Conservation (phyloP, 2,329 filamentous ascomycete species). For the Corynespora cassiicola region DNA sequence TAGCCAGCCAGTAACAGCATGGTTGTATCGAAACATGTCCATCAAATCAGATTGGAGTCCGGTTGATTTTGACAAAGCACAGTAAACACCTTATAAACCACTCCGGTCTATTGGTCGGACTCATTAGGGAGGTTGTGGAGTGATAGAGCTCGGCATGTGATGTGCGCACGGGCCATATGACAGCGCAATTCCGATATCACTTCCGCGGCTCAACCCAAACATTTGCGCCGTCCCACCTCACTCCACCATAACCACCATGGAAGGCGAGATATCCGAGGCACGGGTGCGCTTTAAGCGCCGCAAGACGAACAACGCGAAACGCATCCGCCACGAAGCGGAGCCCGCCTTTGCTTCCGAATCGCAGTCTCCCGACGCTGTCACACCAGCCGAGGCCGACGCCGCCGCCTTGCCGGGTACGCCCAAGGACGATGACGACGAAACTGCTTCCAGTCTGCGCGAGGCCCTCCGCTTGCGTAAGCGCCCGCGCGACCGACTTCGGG, state of each 20-base stretch:
- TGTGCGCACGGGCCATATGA: too few relatives aligned
- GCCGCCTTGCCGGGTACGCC: conserved; percentile 8
- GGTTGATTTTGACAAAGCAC: too few relatives aligned
- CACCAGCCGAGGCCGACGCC: conserved; percentile 11
- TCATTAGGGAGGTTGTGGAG: too few relatives aligned
- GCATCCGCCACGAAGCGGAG: conserved; percentile 22
- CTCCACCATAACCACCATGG: conserved; percentile 20
- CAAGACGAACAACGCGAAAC: conserved; percentile 33
- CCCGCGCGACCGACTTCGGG: conserved; percentile 28
- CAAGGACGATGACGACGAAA: conserved; percentile 25
- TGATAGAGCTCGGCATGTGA: conserved; percentile 1
- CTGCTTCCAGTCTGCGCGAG: conserved; percentile 32
- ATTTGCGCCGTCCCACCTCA: too few relatives aligned
- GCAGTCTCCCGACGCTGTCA: conserved; percentile 13
- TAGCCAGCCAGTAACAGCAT: too few relatives aligned
- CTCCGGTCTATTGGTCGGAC: too few relatives aligned
- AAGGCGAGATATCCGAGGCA: conserved; percentile 19
- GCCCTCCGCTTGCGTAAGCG: conserved; percentile 40
- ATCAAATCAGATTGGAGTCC: too few relatives aligned
- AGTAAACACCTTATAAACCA: too few relatives aligned
- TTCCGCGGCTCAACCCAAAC: too few relatives aligned
- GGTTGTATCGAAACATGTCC: too few relatives aligned
- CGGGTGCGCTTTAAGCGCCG: conserved; percentile 40
- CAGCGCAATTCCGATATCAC: too few relatives aligned
- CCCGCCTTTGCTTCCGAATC: conserved; percentile 4